These are phyloP conservation scores for Calvatia gigantea DNA, from an alignment of 768 basidiomycete genomes.

Conservation along the genomic window DNA sequence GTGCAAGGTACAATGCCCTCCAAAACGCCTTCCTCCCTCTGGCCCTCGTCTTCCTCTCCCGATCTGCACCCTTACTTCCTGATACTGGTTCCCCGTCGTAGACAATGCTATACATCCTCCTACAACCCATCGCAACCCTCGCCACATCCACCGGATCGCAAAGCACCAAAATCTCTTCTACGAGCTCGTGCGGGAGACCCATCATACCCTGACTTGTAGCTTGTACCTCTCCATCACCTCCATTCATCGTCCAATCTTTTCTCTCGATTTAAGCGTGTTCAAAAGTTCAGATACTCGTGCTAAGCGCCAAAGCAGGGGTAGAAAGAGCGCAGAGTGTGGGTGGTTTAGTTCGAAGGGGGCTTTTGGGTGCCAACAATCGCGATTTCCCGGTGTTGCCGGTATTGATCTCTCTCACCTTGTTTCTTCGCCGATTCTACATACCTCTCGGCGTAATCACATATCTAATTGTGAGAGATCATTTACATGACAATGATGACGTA, in stretches of 20 bases:
- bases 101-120: constrained; percentile 13
- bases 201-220: constrained; percentile 19
- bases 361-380: too few relatives aligned
- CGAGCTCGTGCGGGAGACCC: constrained; percentile 54
- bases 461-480: too few relatives aligned
- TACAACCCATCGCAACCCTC: constrained; percentile 47
- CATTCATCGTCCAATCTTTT: background rate
- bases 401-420: too few relatives aligned
- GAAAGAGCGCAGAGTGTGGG: too few relatives aligned
- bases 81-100: constrained; percentile 2
- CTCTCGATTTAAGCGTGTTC: too few relatives aligned
- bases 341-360: too few relatives aligned
- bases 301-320: too few relatives aligned
- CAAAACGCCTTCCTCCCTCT: constrained; percentile 43
- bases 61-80: constrained; percentile 15
- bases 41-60: background rate
- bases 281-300: too few relatives aligned
- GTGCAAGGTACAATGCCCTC: constrained; percentile 61
- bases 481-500: too few relatives aligned
- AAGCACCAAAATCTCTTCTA: constrained; percentile 53
- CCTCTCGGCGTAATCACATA: too few relatives aligned
- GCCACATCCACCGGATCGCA: constrained; percentile 63
- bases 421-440: too few relatives aligned
- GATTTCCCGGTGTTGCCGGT: too few relatives aligned
- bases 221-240: background rate